A percentile compares a stretch with the other conserved stretches of the same genome.
phyloP scores from a whole-genome alignment of 805 yeast genomes.

The Candida khao-thaluensis region DNA sequence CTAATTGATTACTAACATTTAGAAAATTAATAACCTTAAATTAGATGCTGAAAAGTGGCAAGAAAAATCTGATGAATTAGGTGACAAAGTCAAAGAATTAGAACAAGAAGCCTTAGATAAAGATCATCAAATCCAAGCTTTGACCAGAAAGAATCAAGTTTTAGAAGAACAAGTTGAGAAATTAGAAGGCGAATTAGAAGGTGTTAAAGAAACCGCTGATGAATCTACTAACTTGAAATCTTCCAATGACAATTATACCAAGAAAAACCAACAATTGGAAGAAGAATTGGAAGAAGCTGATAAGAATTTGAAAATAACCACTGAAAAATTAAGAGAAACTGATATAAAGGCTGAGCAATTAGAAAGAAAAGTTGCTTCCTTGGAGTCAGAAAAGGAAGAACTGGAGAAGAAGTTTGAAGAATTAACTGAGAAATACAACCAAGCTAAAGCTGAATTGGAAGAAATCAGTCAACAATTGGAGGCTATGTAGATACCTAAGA shows the following conservation, averaged over 20 bases:
- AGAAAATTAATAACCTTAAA: constrained; percentile 88
- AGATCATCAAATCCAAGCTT: constrained; percentile 91
- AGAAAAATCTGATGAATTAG: constrained; percentile 89
- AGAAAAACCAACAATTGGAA: constrained; percentile 86
- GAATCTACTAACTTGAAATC: constrained; percentile 87
- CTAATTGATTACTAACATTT: constrained; percentile 16
- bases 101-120: constrained; percentile 91
- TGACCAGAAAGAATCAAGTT: constrained; percentile 87
- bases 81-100: constrained; percentile 76
- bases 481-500: constrained; percentile 42
- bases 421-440: constrained; percentile 72
- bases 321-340: constrained; percentile 90
- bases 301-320: constrained; percentile 86
- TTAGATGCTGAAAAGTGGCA: constrained; percentile 97
- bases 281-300: constrained; percentile 90
- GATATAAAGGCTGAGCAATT: constrained; percentile 95
- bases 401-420: constrained; percentile 91
- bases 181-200: constrained; percentile 69
- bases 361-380: constrained; percentile 88
- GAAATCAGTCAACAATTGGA: constrained; percentile 96
- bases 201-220: constrained; percentile 82
- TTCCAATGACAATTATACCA: constrained; percentile 85
- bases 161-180: constrained; percentile 82
- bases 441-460: constrained; percentile 90
- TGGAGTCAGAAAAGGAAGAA: constrained; percentile 89